Evolutionary conservation across 2,329 filamentous ascomycete genomes (phyloP).

Genomic region (Thelonectria blattea): DNA sequence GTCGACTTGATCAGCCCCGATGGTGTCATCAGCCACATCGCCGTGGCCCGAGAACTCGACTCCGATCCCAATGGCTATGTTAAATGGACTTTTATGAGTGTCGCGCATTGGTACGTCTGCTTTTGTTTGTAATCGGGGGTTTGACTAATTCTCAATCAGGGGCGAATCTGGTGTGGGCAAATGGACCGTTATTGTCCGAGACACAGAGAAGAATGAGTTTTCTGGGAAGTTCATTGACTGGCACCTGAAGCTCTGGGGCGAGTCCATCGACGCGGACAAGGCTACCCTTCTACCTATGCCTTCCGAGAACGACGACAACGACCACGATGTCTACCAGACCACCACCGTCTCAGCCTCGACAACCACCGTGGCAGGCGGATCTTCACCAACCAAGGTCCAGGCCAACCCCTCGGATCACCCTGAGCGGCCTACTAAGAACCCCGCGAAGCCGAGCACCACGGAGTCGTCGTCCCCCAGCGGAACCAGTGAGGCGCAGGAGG

Average conservation of each 20-base stretch:
- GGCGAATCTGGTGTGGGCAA: constrained; percentile 86
- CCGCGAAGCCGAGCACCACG: constrained; percentile 45
- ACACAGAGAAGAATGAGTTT: constrained; percentile 77
- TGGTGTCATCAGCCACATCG: constrained; percentile 82
- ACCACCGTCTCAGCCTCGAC: constrained; percentile 66
- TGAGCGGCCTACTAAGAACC: constrained; percentile 63
- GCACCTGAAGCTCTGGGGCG: constrained; percentile 94
- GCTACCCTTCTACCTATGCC: constrained; percentile 82
- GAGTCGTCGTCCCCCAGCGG: constrained; percentile 40
- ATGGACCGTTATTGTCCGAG: constrained; percentile 91
- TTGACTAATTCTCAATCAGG: constrained; percentile 57
- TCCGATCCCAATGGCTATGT: constrained; percentile 72
- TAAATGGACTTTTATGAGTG: constrained; percentile 99
- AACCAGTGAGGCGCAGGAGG: constrained; percentile 43
- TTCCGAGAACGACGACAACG: constrained; percentile 79
- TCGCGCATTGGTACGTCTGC: constrained; percentile 82
- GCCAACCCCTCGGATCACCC: constrained; percentile 66
- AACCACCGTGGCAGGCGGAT: constrained; percentile 52
- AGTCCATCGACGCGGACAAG: constrained; percentile 77
- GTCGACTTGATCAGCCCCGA: constrained; percentile 88
- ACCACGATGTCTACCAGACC: constrained; percentile 71
- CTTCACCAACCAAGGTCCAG: constrained; percentile 50
- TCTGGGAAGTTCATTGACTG: constrained; percentile 86
- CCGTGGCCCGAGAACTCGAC: constrained; percentile 76
- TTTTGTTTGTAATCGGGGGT: not conserved